Conservation (phyloP, 1,284 basidiomycete genomes). For the Meripilus lineatus region DNA sequence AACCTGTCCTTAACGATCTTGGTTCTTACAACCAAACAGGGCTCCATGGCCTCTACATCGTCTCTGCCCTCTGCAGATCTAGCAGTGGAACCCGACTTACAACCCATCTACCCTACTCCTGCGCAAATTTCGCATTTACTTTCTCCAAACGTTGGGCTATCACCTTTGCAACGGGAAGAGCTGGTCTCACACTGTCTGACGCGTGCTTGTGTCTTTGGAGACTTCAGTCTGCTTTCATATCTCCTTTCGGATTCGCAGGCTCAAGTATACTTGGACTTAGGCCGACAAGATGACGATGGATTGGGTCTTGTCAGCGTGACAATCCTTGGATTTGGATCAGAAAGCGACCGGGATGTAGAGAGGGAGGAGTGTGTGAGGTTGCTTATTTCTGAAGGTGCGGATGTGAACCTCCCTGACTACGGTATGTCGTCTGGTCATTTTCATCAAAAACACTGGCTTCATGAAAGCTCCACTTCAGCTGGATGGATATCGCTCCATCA, state of each 20-base stretch:
- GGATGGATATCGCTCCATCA: constrained; percentile 98
- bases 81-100: constrained; percentile 68
- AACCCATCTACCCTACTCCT: constrained; percentile 69
- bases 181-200: constrained; percentile 67
- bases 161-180: constrained; percentile 58
- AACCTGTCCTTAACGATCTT: too few species aligned
- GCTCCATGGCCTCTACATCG: constrained; percentile 21
- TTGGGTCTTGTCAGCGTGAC: constrained; percentile 72
- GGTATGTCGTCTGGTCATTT: constrained; percentile 36
- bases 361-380: constrained; percentile 84
- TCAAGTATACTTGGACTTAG: constrained; percentile 64
- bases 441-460: background rate
- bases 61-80: constrained; percentile 38
- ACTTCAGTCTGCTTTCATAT: constrained; percentile 65
- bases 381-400: constrained; percentile 75
- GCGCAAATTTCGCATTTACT: constrained; percentile 58
- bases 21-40: too few species aligned
- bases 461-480: constrained; percentile 37
- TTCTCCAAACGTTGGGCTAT: constrained; percentile 60
- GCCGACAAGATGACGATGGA: constrained; percentile 77
- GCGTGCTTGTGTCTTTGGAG: constrained; percentile 73
- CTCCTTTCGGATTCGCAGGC: constrained; percentile 67
- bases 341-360: constrained; percentile 78
- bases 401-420: constrained; percentile 59
- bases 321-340: constrained; percentile 82